A percentile compares a stretch with the other conserved stretches of the same genome.
Evolutionary conservation across 164 flowering plant species (phyloP).

Genomic region (Taxillus chinensis): DNA sequence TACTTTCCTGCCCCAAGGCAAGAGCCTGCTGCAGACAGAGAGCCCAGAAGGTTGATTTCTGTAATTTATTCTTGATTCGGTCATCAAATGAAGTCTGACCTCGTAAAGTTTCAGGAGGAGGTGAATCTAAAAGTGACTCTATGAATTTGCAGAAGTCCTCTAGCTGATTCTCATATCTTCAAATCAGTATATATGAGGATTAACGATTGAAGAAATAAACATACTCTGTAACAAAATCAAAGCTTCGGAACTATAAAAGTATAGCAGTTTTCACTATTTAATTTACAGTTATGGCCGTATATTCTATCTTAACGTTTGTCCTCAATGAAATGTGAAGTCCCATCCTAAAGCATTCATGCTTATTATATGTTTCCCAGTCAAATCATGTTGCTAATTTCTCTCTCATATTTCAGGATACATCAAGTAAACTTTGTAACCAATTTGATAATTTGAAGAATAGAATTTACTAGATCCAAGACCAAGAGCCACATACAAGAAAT

Average conservation of each 20-base stretch:
- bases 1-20: constrained; percentile 63
- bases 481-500: too few relatives aligned
- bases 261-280: too few relatives aligned
- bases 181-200: constrained; percentile 5
- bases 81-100: constrained; percentile 33
- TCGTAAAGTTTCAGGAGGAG: constrained; percentile 67
- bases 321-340: too few relatives aligned
- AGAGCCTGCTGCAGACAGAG: constrained; percentile 40
- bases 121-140: constrained; percentile 80
- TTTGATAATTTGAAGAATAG: too few relatives aligned
- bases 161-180: constrained; percentile 75
- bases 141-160: constrained; percentile 69
- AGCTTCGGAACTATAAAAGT: background rate
- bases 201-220: background rate
- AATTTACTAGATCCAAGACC: too few relatives aligned
- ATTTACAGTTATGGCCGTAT: too few relatives aligned
- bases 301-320: too few relatives aligned
- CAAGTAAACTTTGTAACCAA: too few relatives aligned
- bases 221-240: background rate
- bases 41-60: constrained; percentile 72
- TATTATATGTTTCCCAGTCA: too few relatives aligned
- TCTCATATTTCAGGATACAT: too few relatives aligned
- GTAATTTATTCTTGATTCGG: constrained; percentile 40
- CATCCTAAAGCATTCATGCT: too few relatives aligned
- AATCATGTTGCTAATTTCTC: too few relatives aligned